Conservation (phyloP, 371 early-diverging fungal genomes). For the Mortierella sp. region DNA sequence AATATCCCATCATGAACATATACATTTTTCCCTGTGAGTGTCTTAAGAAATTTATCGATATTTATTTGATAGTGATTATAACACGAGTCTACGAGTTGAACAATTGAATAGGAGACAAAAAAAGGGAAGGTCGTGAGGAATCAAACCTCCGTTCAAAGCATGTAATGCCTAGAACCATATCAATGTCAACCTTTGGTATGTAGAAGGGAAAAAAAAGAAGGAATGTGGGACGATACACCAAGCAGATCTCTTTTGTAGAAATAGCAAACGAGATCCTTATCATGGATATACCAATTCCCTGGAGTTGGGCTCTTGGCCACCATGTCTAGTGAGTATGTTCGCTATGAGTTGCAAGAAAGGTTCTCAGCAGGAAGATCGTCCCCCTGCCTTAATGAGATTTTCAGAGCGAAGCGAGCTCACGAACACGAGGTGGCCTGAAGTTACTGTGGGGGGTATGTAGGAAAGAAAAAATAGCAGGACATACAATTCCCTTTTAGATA, state of each 20-base stretch:
- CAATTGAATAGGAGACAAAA: not conserved
- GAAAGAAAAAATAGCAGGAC: not conserved
- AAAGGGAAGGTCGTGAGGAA: conserved; percentile 23
- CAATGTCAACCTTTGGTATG: conserved; percentile 24
- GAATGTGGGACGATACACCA: conserved; percentile 33
- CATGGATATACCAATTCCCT: conserved; percentile 20
- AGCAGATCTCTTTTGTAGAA: conserved; percentile 9
- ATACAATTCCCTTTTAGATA: too few species aligned
- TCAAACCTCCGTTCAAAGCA: conserved; percentile 26
- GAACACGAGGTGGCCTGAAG: conserved; percentile 47
- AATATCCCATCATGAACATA: too few species aligned
- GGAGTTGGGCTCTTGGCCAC: conserved; percentile 48
- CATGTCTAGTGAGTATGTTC: conserved; percentile 45
- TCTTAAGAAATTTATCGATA: too few species aligned
- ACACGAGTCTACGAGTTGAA: too few species aligned
- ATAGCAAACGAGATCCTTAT: conserved; percentile 4
- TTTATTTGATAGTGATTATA: too few species aligned
- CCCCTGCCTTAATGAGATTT: conserved; percentile 32
- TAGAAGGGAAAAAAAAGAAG: not conserved
- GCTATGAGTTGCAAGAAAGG: conserved; percentile 38
- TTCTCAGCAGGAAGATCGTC: conserved; percentile 43
- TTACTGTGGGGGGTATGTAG: not conserved
- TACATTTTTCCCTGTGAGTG: too few species aligned
- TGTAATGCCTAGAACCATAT: conserved; percentile 6
- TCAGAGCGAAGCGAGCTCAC: conserved; percentile 45